Evolutionary conservation across 805 yeast genomes (phyloP), one percentile per base, ranked within the genome.

Genomic region (Candida bentonensis): DNA sequence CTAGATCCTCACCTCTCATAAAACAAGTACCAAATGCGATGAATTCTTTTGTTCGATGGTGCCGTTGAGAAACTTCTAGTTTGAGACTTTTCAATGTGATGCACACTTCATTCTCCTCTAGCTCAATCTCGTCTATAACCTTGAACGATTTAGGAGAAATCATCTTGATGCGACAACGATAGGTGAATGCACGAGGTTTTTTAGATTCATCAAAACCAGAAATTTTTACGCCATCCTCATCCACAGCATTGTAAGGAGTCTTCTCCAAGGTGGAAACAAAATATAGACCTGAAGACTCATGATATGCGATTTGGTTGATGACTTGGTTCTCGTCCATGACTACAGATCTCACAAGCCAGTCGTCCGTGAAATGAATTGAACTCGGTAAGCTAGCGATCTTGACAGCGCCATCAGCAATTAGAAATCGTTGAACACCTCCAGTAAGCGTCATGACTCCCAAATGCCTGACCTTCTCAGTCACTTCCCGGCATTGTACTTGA

Each of bases 11-110:
- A 47, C 79, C 76, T 46, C 89, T 70, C 43, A 78, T 72, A 44
- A 71, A 67, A 0, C 92, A 82, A 2, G 88, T 74, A 1, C 96
- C 97, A n/a, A 81, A 67, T 1, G 85, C 78, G 5, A 92, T 62
- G 42, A 76, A 74, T 54, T 83, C 92, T 49, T 77, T 74, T 49
- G 70, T 74, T 42, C 70, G 49, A 17, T 50, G 53, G 13, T 58
- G 50, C 15, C 47, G 45, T 39, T 62, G 66, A 2, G 64, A 59
- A 9, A 63, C 61, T 45, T 72, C 72, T 46, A 72, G 66, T 21
- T 64, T 62, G 64, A 78, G 71, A 1, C 78, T 63, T 52, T 76
- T 70, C n/a, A 79, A 62, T 22, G 69, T 66, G 55, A 75, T 64
- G 7, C 76, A 77, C 11, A 82, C 67, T 45, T 86, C 86, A 57